Conservation (phyloP, 192 early-diverging fungal genomes). For the Linnemannia exigua region DNA sequence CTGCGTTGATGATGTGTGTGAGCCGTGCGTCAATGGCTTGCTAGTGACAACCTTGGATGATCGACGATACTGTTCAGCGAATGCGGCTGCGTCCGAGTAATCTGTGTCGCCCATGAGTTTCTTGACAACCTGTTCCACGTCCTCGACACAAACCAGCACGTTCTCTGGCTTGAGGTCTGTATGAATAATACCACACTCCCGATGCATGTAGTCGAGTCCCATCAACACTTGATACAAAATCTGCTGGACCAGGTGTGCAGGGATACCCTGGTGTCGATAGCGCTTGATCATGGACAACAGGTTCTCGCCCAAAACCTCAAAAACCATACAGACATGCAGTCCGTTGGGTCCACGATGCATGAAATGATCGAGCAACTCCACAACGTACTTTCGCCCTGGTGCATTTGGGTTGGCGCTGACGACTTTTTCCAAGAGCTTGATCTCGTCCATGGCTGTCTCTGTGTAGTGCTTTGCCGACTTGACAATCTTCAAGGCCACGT, state of each 20-base stretch:
- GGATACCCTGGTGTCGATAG: constrained; percentile 88
- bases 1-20: not conserved
- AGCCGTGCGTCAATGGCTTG: constrained; percentile 36
- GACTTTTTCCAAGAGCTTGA: constrained; percentile 90
- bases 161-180: constrained; percentile 99
- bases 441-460: constrained; percentile 96
- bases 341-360: constrained; percentile 91
- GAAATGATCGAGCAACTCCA: constrained; percentile 95
- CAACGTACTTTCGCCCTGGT: constrained; percentile 77
- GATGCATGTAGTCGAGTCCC: constrained; percentile 95
- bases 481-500: constrained; percentile 97
- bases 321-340: constrained; percentile 95
- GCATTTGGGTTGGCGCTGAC: constrained; percentile 72
- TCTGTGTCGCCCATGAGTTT: constrained; percentile 55
- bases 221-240: constrained; percentile 92
- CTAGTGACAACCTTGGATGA: constrained; percentile 35
- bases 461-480: constrained; percentile 97
- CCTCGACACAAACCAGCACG: constrained; percentile 91
- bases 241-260: constrained; percentile 88
- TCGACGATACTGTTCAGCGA: not conserved
- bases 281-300: constrained; percentile 90
- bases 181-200: constrained; percentile 96
- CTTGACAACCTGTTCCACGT: constrained; percentile 85
- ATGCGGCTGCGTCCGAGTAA: constrained; percentile 13
- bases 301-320: constrained; percentile 98